Base-by-base conservation (phyloP, 805 yeast species). In the Candida sphagnicola region DNA sequence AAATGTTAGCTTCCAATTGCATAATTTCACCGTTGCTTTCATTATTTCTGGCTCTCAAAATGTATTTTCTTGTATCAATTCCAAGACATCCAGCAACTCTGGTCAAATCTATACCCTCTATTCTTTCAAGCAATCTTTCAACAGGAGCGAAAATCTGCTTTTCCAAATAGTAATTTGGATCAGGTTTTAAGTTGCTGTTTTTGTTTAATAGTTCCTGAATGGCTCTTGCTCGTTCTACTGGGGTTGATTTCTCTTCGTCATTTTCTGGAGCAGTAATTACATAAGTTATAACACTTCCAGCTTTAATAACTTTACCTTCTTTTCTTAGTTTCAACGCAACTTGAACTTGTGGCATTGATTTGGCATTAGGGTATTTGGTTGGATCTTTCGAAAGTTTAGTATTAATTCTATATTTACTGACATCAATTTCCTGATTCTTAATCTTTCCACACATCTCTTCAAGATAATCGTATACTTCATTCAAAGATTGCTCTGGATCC, bases 311-410 rank as follows among this genome's bases (percentile, higher is more conserved):
- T 52, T 89, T 90, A 25, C 98, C 97, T 43, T 80, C 82, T n/a
- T 74, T 76, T 47, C 85, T 68, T 61, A 87, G 70, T 49, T 93
- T 74, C 43, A 87, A 65, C 0, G 98, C 99, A 26, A 89, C 96
- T 56, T 84, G 93, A 12, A 93, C 96, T 18, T 87, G 89, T 40
- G 96, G 93, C 80, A 83, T 79, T 31, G 77, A 75, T 46, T 85
- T 85, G 17, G 85, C 90, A 47, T 79, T 80, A 2, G 91, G 89
- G 57, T 93, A 93, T 36, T 80, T 80, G 21, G 67, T 68, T 4
- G 98, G 97, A 50, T 89, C 96, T 55, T 91, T 93, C 1, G 96
- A 85, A 31, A 93, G 70, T 51, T 78, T 80, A n/a, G 93, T 90
- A 54, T 90, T 85, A 48, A 93, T 88, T 49, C 83, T 78, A 55